phyloP scores from a whole-genome alignment of 192 early-diverging fungal genomes.

The Coemansia sp. region DNA sequence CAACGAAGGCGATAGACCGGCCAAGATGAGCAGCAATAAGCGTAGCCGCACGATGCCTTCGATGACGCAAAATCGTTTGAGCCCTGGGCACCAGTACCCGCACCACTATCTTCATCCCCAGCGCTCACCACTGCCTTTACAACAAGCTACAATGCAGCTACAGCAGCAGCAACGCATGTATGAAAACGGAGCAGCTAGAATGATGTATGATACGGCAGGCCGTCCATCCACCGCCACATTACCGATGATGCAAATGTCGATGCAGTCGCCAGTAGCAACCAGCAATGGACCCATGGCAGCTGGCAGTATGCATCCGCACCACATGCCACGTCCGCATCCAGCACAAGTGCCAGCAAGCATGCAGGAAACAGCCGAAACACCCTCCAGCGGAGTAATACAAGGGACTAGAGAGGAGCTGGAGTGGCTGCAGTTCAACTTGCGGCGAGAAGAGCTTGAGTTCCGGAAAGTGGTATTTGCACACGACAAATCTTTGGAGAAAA shows the following conservation, averaged over 20 bases:
- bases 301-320: background rate
- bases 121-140: constrained; percentile 10
- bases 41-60: constrained; percentile 50
- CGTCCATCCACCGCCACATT: constrained; percentile 23
- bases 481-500: constrained; percentile 39
- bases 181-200: constrained; percentile 12
- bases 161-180: constrained; percentile 19
- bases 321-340: constrained; percentile 2
- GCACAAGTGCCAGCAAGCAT: background rate
- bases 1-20: constrained; percentile 16
- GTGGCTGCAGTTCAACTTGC: constrained; percentile 51
- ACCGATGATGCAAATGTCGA: constrained; percentile 20
- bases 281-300: too few species aligned
- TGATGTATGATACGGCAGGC: constrained; percentile 9
- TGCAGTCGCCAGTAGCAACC: constrained; percentile 15
- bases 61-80: constrained; percentile 17
- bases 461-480: constrained; percentile 39
- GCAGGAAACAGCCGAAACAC: too few species aligned
- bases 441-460: constrained; percentile 51
- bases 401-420: constrained; percentile 49
- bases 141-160: background rate
- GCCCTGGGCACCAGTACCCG: constrained; percentile 10
- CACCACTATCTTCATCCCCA: constrained; percentile 13
- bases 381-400: background rate
- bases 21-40: constrained; percentile 37